phyloP scores from a whole-genome alignment of 805 yeast genomes.

The Wickerhamomyces kurtzmanii region DNA sequence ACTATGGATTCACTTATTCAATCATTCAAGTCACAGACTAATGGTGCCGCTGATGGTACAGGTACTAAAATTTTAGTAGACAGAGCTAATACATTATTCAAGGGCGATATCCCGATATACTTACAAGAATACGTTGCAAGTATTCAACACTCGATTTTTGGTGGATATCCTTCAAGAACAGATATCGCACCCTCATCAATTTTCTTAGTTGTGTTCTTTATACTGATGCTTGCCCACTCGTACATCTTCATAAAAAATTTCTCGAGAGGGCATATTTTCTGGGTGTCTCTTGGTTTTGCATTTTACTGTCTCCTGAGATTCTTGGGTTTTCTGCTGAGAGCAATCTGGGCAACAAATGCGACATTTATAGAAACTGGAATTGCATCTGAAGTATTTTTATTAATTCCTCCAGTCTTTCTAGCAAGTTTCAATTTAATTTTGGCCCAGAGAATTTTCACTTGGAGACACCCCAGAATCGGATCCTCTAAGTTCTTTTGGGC shows the following conservation, averaged over 20 bases:
- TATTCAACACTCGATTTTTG: slow-evolving; percentile 44
- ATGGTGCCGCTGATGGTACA: slow-evolving; percentile 40
- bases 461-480: slow-evolving; percentile 72
- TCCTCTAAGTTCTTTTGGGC: slow-evolving; percentile 38
- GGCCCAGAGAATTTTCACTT: slow-evolving; percentile 66
- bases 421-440: slow-evolving; percentile 52
- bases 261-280: slow-evolving; percentile 51
- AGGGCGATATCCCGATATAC: slow-evolving; percentile 27
- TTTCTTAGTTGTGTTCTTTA: slow-evolving; percentile 40
- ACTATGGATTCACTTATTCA: neutral
- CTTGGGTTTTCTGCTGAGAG: slow-evolving; percentile 50
- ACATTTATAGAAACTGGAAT: slow-evolving; percentile 38
- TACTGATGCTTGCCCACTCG: slow-evolving; percentile 37
- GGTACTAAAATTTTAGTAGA: slow-evolving; percentile 29
- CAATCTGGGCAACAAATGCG: slow-evolving; percentile 48
- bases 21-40: slow-evolving; percentile 16
- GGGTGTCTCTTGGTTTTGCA: slow-evolving; percentile 40
- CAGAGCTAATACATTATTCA: slow-evolving; percentile 24
- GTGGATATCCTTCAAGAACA: slow-evolving; percentile 43
- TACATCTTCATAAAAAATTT: slow-evolving; percentile 36
- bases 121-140: slow-evolving; percentile 26
- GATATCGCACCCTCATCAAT: slow-evolving; percentile 57
- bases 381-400: slow-evolving; percentile 43
- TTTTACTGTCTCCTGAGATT: slow-evolving; percentile 43
- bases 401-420: slow-evolving; percentile 48